These are phyloP conservation scores for Tolypocladium nubicola DNA, from an alignment of 2,329 filamentous ascomycete species.

Conservation along the genomic window DNA sequence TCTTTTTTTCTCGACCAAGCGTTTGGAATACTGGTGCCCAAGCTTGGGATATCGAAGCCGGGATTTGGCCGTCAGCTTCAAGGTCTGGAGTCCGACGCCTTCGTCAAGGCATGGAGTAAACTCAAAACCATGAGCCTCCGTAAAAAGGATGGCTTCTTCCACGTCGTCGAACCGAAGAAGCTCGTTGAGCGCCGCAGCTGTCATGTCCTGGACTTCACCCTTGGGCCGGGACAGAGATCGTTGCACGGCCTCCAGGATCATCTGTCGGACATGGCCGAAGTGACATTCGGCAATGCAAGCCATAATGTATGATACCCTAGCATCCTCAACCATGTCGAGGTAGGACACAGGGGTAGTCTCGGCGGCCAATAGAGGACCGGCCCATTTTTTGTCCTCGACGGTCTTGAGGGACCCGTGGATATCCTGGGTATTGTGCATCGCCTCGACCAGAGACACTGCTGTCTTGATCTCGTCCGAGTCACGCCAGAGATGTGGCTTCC, in stretches of 20 bases:
- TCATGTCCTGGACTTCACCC: conserved; percentile 49
- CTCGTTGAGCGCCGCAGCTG: conserved; percentile 41
- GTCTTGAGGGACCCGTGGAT: conserved; percentile 47
- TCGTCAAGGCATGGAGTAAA: conserved; percentile 30
- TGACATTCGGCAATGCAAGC: conserved; percentile 60
- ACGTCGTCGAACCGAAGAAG: conserved; percentile 59
- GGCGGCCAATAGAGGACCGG: conserved; percentile 36
- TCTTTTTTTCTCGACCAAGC: conserved; percentile 51
- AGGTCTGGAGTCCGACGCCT: conserved; percentile 25
- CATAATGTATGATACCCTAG: conserved; percentile 55
- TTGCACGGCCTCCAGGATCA: conserved; percentile 44
- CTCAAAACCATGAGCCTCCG: conserved; percentile 43
- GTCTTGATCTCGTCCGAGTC: conserved; percentile 49
- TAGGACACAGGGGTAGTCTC: conserved; percentile 41
- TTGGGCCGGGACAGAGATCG: conserved; percentile 45
- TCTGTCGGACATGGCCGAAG: conserved; percentile 49
- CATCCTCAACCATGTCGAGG: conserved; percentile 48
- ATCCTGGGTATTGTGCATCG: conserved; percentile 47
- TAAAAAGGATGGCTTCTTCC: conserved; percentile 55
- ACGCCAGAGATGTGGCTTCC: conserved; percentile 44
- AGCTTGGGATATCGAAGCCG: conserved; percentile 37
- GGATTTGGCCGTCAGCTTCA: conserved; percentile 33
- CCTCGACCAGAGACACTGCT: conserved; percentile 49
- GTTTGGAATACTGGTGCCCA: conserved; percentile 43
- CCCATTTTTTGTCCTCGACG: conserved; percentile 19